phyloP scores from a whole-genome alignment of 306 rosid species.

The Sicyos baderoa region DNA sequence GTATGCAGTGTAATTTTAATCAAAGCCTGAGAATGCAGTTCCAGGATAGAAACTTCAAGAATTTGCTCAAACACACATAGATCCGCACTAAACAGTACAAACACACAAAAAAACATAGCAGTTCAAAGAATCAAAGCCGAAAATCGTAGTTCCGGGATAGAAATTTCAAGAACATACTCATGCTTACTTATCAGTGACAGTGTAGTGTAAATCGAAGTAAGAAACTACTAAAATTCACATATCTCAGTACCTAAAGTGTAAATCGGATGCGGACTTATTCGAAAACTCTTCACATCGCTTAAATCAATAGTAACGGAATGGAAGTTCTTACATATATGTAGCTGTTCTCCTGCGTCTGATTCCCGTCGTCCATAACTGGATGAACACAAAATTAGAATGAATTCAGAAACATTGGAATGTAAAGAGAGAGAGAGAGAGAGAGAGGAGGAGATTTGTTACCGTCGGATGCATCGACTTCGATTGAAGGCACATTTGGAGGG shows the following conservation, averaged over 20 bases:
- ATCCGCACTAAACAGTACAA: background rate
- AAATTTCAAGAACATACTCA: constrained; percentile 2
- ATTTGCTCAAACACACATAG: background rate
- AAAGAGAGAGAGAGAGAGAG: background rate
- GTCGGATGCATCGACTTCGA: constrained; percentile 79
- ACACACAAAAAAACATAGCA: background rate
- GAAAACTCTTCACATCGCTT: background rate
- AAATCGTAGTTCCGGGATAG: background rate
- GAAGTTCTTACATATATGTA: constrained; percentile 65
- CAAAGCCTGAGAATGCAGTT: background rate
- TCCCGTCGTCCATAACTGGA: constrained; percentile 80
- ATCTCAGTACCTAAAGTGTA: background rate
- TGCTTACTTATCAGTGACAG: background rate
- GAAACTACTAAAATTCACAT: background rate
- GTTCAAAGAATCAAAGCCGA: background rate
- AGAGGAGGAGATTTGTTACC: constrained; percentile 32
- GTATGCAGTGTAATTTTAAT: no score
- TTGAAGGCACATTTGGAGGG: constrained; percentile 86
- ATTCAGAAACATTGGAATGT: background rate
- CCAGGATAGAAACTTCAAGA: no score
- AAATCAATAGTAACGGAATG: constrained; percentile 3
- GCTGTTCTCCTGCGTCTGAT: constrained; percentile 64
- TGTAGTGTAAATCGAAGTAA: background rate
- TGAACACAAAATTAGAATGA: background rate
- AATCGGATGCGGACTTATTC: background rate